These are phyloP conservation scores for Grosmannia huntii DNA, from an alignment of 2,329 filamentous ascomycete genomes.

Conservation along the genomic window DNA sequence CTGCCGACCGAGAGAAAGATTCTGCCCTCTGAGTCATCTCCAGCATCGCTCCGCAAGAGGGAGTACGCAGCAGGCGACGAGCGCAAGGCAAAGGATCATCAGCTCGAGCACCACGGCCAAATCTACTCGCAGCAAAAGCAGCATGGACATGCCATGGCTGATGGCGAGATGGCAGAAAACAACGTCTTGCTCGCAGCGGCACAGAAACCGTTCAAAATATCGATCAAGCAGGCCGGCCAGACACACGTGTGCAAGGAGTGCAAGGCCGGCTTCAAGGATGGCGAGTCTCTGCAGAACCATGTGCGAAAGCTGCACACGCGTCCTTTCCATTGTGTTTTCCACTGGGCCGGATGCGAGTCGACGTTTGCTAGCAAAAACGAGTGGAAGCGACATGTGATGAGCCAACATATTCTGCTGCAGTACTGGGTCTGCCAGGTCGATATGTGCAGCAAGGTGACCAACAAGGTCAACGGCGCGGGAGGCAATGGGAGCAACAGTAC, in stretches of 20 bases:
- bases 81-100: neutral
- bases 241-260: constrained; percentile 24
- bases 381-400: constrained; percentile 82
- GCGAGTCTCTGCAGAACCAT: constrained; percentile 32
- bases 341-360: constrained; percentile 60
- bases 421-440: constrained; percentile 69
- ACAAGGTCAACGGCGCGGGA: constrained; percentile 7
- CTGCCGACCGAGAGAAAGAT: constrained; percentile 11
- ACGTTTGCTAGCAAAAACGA: constrained; percentile 80
- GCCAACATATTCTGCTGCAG: constrained; percentile 64
- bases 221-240: constrained; percentile 11
- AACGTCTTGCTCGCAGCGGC: constrained; percentile 6
- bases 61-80: neutral
- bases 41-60: neutral
- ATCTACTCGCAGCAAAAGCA: neutral
- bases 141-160: neutral
- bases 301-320: constrained; percentile 41
- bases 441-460: constrained; percentile 28
- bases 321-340: constrained; percentile 66
- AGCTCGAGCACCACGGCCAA: neutral
- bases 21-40: constrained; percentile 5
- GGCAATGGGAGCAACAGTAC: neutral
- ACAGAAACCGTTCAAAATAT: constrained; percentile 13
- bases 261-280: constrained; percentile 30
- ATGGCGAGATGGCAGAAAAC: constrained; percentile 2